phyloP scores from a whole-genome alignment of 352 stramenopile genomes.

The Phytopythium vexans region DNA sequence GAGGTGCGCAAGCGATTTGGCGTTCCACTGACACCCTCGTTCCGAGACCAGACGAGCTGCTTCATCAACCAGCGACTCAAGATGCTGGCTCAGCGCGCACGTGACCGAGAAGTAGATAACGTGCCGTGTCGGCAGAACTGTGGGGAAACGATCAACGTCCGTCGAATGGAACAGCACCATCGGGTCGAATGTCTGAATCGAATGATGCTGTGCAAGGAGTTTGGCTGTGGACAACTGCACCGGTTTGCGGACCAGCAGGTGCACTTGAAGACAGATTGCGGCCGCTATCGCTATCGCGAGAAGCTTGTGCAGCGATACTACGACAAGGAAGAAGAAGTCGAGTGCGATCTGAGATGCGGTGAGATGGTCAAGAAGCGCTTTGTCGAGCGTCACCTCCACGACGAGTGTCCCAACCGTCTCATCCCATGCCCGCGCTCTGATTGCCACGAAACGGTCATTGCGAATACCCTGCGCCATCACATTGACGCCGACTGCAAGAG shows the following conservation, averaged over 20 bases:
- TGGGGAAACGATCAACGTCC: conserved; percentile 24
- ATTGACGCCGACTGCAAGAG: conserved; percentile 40
- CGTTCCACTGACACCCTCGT: conserved; percentile 50
- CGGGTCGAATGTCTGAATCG: conserved; percentile 40
- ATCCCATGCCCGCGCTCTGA: conserved; percentile 40
- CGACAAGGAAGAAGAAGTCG: conserved; percentile 34
- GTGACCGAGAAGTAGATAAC: conserved; percentile 35
- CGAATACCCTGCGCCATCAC: conserved; percentile 31
- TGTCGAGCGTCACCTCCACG: conserved; percentile 33
- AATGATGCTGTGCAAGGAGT: conserved; percentile 50
- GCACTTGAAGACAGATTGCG: conserved; percentile 33
- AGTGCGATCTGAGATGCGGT: conserved; percentile 46
- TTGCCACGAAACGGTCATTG: conserved; percentile 51
- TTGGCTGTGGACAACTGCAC: conserved; percentile 34
- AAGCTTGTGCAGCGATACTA: conserved; percentile 31
- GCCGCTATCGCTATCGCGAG: conserved; percentile 35
- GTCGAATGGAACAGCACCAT: conserved; percentile 50
- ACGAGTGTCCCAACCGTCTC: conserved; percentile 47
- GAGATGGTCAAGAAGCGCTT: conserved; percentile 27
- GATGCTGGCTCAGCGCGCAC: conserved; percentile 50
- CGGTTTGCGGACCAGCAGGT: conserved; percentile 24
- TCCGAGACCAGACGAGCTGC: conserved; percentile 63
- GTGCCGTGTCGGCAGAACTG: conserved; percentile 48
- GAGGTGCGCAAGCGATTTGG: conserved; percentile 47
- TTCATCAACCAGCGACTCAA: conserved; percentile 68